Evolutionary conservation across 805 yeast genomes (phyloP).

Genomic region (Suhomyces prunicola): DNA sequence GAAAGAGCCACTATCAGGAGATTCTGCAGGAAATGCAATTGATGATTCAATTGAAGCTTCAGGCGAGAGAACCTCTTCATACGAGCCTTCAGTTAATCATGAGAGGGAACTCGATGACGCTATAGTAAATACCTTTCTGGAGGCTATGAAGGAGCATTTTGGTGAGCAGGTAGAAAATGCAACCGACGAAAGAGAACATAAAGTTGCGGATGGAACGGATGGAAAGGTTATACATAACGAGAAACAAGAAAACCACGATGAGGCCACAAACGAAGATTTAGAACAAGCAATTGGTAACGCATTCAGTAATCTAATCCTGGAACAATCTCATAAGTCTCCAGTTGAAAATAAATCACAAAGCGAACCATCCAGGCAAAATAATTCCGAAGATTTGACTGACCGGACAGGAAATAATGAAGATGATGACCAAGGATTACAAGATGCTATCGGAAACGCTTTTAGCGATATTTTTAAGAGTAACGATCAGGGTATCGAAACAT

Average conservation of each 20-base stretch:
- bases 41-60: background rate
- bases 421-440: constrained; percentile 1
- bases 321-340: background rate
- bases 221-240: background rate
- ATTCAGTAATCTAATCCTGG: constrained; percentile 8
- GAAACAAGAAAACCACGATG: background rate
- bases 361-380: background rate
- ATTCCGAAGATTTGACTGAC: background rate
- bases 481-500: background rate
- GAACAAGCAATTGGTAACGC: constrained; percentile 32
- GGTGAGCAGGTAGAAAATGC: background rate
- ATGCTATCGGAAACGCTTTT: constrained; percentile 19
- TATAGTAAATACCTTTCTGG: constrained; percentile 11
- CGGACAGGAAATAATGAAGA: background rate
- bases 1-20: background rate
- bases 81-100: background rate
- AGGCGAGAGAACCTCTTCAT: background rate
- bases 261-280: constrained; percentile 14
- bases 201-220: background rate
- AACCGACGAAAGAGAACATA: background rate
- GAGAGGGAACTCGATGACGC: constrained; percentile 14
- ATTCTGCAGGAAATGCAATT: background rate
- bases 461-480: background rate
- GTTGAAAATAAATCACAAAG: background rate
- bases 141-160: background rate